Evolutionary conservation across 805 yeast species (phyloP), one percentile per base, ranked within the genome.

Genomic region (Barnettozyma vustinii): DNA sequence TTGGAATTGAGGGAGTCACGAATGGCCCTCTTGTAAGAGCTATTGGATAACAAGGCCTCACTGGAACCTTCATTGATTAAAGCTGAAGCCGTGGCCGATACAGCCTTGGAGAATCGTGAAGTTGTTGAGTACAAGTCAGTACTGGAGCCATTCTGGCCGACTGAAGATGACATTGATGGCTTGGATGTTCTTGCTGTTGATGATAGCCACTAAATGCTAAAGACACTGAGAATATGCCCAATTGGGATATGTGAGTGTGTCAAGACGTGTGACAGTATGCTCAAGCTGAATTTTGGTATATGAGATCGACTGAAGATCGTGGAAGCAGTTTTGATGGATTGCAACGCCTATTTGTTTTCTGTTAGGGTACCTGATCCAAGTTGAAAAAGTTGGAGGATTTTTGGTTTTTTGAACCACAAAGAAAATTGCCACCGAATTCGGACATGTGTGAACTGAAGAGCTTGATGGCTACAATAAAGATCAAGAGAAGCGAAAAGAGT

Each of bases 21-120:
- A 64, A 80, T 67, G 9, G 80, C 77, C 33, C 63, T 64, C 51
- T 75, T 71, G 54, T 75, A 79, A 44, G 67, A 66, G 23, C 69
- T 56, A 39, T 66, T 59, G 9, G 72, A 58, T 47, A 73, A 54
- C 30, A 74, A 68, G 4, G 71, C 70, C 46, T 68, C 67, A 16
- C 61, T 59, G 5, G 47, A 42, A 5, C 56, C 44, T 27, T 53
- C 52, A 16, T 55, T 54, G 27, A 78, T 74, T 23, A 79, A 54
- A 1, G 77, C 79, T 9, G 81, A 73, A 1, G 84, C 83, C 1
- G 84, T 78, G 2, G 81, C 72, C 0, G 81, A 74, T 40, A 79
- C 70, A 2, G 81, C 76, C 51, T 70, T 73, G 10, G 78, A 72
- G 37, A 76, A 55, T 48, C 71, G 62, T 10, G 69, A 50, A 8